Conservation (phyloP, 2,329 filamentous ascomycete genomes). For the Xylaria sp. region DNA sequence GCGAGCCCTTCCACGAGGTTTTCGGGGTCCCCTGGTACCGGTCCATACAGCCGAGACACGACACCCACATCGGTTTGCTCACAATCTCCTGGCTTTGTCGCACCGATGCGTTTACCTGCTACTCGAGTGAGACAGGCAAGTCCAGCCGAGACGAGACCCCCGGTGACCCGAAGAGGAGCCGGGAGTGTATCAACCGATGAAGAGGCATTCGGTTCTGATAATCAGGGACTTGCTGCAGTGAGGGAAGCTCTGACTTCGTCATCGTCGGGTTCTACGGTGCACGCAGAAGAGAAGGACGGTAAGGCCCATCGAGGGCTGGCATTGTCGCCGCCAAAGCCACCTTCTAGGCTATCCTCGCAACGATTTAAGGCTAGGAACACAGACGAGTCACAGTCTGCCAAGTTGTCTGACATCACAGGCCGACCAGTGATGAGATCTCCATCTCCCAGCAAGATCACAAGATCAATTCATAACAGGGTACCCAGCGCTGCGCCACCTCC, state of each 20-base stretch:
- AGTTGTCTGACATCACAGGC: constrained; percentile 32
- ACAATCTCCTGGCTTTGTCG: constrained; percentile 60
- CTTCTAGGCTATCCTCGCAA: constrained; percentile 57
- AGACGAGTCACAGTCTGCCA: constrained; percentile 33
- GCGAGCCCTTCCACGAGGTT: constrained; percentile 70
- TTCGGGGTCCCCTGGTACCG: constrained; percentile 64
- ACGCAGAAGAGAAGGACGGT: constrained; percentile 44
- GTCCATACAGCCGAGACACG: constrained; percentile 68
- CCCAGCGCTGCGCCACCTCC: constrained; percentile 28
- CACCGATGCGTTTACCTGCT: constrained; percentile 41
- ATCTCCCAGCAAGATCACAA: constrained; percentile 33
- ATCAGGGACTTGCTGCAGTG: constrained; percentile 57
- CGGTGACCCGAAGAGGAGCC: constrained; percentile 53
- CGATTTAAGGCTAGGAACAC: constrained; percentile 42
- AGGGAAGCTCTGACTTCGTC: constrained; percentile 67
- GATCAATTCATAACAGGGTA: constrained; percentile 25
- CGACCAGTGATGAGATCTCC: constrained; percentile 29
- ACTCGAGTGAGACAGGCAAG: constrained; percentile 50
- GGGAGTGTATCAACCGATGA: constrained; percentile 50
- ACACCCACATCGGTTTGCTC: constrained; percentile 75
- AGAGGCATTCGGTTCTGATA: constrained; percentile 43
- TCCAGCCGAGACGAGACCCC: constrained; percentile 52
- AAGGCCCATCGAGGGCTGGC: constrained; percentile 42
- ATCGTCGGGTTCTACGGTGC: constrained; percentile 65
- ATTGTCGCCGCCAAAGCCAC: constrained; percentile 54